Base-by-base conservation (phyloP, 495 filamentous ascomycete species). In the Friedmanniomyces simplex region DNA sequence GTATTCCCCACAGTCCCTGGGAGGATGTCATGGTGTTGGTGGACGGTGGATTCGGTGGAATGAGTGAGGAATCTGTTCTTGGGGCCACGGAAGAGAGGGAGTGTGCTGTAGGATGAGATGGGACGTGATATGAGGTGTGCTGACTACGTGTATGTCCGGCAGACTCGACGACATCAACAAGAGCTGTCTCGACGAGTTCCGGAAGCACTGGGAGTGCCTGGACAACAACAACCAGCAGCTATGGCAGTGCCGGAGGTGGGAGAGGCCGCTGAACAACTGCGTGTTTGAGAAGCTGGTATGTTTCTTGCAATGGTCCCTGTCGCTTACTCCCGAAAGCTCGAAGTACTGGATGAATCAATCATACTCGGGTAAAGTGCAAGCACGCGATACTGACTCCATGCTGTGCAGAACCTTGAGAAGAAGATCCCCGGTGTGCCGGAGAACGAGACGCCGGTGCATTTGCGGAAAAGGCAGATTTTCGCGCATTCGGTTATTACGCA, bases 181-280 rank as follows among this genome's bases (percentile, higher is more conserved):
- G 70, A 77, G 86, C 75, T 99, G 93, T 75, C 76, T 97, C 25
- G 76, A 83, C 46, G 79, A 95, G 74, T 99, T 99, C 79, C 84
- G 87, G 53, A 77, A 79, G 50, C 93, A 99, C 72, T 97, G 90
- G 90, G 74, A 87, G 63, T 99, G 93, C 67, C 79, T 99, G 50
- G 94, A 99, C 66, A 84, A 94, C 74, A 89, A 94, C 79, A 99
- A 99, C 75, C 91, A 97, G 71, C 85, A 89, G 68, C 73, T 97
- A 42, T 97, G 87, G 82, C 86, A 96, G 59, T 99, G 93, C 76
- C 79, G 93, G 60, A 68, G 69, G 65, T 63, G 69, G 37, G 90
- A 97, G 75, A 80, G 88, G 80, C 80, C 79, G 60, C 72, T 97
- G 48, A 97, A 95, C 75, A 82, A 79, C 66, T 99, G 93, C 73